Conservation (phyloP, 306 rosid species). For the Mimosa pudica region DNA sequence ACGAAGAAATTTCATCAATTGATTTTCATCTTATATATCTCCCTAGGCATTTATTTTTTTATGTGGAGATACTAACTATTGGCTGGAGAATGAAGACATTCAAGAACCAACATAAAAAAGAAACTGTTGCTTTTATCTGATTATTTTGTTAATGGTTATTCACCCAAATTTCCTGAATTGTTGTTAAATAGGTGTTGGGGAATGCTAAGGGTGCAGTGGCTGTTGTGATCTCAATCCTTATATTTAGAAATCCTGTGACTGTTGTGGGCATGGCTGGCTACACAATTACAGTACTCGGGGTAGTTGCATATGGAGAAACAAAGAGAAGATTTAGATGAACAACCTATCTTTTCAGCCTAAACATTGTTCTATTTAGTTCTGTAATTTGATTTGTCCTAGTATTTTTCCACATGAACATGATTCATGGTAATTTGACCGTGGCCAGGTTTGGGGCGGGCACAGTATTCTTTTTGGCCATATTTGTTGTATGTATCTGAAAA, state of each 20-base stretch:
- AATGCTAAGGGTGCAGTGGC: constrained; percentile 99
- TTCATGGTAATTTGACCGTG: constrained; percentile 41
- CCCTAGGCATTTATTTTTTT: neutral
- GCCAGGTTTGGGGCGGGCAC: constrained; percentile 28
- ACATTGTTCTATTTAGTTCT: constrained; percentile 21
- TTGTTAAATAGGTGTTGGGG: constrained; percentile 74
- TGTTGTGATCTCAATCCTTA: constrained; percentile 92
- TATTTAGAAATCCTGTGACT: constrained; percentile 92
- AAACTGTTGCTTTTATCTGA: neutral
- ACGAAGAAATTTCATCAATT: neutral
- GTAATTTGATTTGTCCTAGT: constrained; percentile 35
- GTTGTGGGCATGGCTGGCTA: constrained; percentile 86
- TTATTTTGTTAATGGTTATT: neutral
- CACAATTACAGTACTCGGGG: constrained; percentile 77
- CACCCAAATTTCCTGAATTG: constrained; percentile 1
- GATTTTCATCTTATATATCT: neutral
- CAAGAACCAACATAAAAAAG: neutral
- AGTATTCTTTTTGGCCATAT: constrained; percentile 15
- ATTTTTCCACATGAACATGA: constrained; percentile 30
- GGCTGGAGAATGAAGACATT: neutral
- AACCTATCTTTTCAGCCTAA: constrained; percentile 14
- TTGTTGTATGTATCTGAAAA: constrained; percentile 38
- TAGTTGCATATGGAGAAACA: constrained; percentile 89
- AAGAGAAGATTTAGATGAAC: constrained; percentile 82
- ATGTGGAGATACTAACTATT: neutral